These are phyloP conservation scores for Favolaschia claudopus DNA, from an alignment of 768 basidiomycete genomes.

Conservation along the genomic window DNA sequence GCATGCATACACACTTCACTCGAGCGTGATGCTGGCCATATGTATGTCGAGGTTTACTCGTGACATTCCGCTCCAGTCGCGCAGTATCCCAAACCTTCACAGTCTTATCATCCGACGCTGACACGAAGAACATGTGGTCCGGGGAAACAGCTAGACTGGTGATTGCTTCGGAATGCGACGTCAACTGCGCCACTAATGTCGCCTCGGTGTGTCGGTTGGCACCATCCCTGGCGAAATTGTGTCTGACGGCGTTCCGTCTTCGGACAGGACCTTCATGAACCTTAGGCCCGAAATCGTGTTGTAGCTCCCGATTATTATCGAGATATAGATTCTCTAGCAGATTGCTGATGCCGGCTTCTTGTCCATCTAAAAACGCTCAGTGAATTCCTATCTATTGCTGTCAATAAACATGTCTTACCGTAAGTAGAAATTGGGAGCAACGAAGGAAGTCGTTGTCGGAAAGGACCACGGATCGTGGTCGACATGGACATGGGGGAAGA, in stretches of 20 bases:
- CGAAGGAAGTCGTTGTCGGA: constrained; percentile 58
- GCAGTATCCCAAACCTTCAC: constrained; percentile 94
- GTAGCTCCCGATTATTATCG: constrained; percentile 84
- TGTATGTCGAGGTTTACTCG: constrained; percentile 80
- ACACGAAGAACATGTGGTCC: constrained; percentile 94
- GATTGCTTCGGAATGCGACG: constrained; percentile 82
- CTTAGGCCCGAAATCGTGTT: constrained; percentile 91
- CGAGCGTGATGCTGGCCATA: constrained; percentile 76
- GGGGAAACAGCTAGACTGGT: constrained; percentile 88
- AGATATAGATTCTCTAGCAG: constrained; percentile 90
- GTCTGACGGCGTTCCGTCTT: constrained; percentile 75
- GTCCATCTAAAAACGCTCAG: constrained; percentile 65
- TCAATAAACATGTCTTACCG: constrained; percentile 51
- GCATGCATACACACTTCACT: constrained; percentile 73
- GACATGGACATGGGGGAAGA: constrained; percentile 78
- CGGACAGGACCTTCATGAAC: constrained; percentile 84
- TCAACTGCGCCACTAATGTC: constrained; percentile 82
- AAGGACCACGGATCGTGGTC: constrained; percentile 57
- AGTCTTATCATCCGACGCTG: constrained; percentile 92
- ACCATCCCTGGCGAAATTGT: constrained; percentile 75
- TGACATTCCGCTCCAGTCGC: constrained; percentile 92
- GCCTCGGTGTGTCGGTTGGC: constrained; percentile 71
- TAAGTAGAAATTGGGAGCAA: constrained; percentile 73
- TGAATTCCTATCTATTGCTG: background rate
- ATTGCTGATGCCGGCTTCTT: constrained; percentile 89